Base-by-base conservation (phyloP, 129 eudicot species). In the Ambrosia trifida region DNA sequence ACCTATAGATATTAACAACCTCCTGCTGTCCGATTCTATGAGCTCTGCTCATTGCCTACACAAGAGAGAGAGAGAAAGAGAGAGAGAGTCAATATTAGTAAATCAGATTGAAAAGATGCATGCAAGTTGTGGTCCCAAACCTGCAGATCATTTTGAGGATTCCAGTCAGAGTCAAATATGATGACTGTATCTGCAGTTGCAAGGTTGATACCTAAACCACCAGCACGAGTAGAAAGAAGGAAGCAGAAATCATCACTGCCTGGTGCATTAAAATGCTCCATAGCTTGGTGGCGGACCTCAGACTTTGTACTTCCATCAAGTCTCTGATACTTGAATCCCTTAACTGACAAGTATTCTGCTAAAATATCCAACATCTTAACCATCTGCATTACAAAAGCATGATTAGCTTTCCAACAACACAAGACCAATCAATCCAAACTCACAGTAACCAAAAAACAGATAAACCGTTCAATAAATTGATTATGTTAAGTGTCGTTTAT, bases 161-260 rank as follows among this genome's bases (percentile, higher is more conserved):
- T 95, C 99, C 99, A 95, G 67, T 95, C 99, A 19, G 99, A 95
- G 83, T 95, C 99, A 88, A 95, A 95, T 68, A 95, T 95, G 59
- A 95, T 95, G 73, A 95, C 97, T 12, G 99, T 95, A 74, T 95
- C 99, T 20, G 99, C 99, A 12, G 99, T 95, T 31, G 99, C 99
- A 68, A 95, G 97, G 77, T 95, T 95, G 54, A 95, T 95, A 76
- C 99, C 99, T 67, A 95, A 79, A 38, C 99, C 99, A 80, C 97
- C 99, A 77, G 99, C 99, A 76, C 99, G 99, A 62, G 99, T 95
- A 9, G 99, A 95, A 51, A 95, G 99, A 80, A 95, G 99, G 79
- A 95, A 95, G 75, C 99, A 95, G 78, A 95, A 95, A 81, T 95
- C 99, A 78, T 95, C 99, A 82, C 99, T 95, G 28, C 99, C 97